Conservation (phyloP, 75 land plant species). For the Ceratopteris richardii region DNA sequence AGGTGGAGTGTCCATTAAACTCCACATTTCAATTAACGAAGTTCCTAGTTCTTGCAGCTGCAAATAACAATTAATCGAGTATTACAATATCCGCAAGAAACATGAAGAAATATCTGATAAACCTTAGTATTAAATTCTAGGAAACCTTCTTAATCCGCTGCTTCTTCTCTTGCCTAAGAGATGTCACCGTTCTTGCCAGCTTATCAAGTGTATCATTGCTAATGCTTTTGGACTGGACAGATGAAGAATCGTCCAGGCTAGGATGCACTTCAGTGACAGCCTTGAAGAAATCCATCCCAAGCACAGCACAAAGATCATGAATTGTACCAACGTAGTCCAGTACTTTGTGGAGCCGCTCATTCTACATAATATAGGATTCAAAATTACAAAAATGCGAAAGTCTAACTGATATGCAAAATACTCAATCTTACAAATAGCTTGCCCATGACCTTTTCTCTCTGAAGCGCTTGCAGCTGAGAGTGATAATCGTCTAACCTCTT, state of each 20-base stretch:
- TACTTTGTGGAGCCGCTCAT: constrained; percentile 83
- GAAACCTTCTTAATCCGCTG: constrained; percentile 68
- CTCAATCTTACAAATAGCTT: too few relatives aligned
- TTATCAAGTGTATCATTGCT: constrained; percentile 76
- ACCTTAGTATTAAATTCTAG: too few relatives aligned
- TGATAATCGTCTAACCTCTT: constrained; percentile 79
- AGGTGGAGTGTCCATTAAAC: constrained; percentile 36
- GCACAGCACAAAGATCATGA: constrained; percentile 85
- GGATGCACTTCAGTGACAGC: constrained; percentile 87
- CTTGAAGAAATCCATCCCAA: constrained; percentile 89
- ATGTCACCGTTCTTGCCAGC: constrained; percentile 55
- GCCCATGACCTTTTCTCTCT: constrained; percentile 81
- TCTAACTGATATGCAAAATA: too few relatives aligned
- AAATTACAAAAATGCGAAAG: too few relatives aligned
- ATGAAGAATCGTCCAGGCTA: constrained; percentile 63
- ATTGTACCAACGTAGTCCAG: constrained; percentile 85
- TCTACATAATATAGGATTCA: too few relatives aligned
- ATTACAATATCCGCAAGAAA: too few relatives aligned
- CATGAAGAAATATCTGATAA: too few relatives aligned
- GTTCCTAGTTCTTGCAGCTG: constrained; percentile 41
- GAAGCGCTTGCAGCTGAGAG: constrained; percentile 72
- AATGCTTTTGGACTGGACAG: constrained; percentile 81
- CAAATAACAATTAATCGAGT: not conserved
- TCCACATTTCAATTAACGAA: constrained; percentile 36
- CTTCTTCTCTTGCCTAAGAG: constrained; percentile 69